A percentile compares a stretch with the other conserved stretches of the same genome.
Conservation (phyloP, 2,329 filamentous ascomycete species). For the Falciphora oryzae region DNA sequence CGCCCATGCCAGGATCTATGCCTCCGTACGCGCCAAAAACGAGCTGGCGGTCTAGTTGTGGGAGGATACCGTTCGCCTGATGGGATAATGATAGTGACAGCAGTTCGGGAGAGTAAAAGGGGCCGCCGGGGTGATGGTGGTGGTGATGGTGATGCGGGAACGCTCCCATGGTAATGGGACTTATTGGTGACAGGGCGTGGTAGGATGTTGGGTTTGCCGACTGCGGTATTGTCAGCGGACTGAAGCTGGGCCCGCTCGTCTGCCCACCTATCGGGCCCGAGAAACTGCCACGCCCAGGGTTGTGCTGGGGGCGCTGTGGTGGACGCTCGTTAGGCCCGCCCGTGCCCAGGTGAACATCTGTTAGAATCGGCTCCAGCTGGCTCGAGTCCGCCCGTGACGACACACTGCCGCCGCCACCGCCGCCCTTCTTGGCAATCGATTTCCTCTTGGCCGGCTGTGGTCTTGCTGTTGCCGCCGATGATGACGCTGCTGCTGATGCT, state of each 20-base stretch:
- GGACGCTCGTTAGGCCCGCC: slow-evolving; percentile 17
- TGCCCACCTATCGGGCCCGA: slow-evolving; percentile 36
- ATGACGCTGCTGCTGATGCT: slow-evolving; percentile 19
- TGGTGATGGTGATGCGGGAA: slow-evolving; percentile 31
- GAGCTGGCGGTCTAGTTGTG: slow-evolving; percentile 69
- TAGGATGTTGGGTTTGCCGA: slow-evolving; percentile 31
- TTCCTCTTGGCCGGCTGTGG: slow-evolving; percentile 29
- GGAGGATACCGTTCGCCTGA: slow-evolving; percentile 45
- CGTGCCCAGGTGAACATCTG: slow-evolving; percentile 25
- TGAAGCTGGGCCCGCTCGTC: slow-evolving; percentile 35
- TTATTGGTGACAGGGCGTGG: slow-evolving; percentile 46
- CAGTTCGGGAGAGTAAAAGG: slow-evolving; percentile 46
- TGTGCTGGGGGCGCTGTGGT: slow-evolving; percentile 30
- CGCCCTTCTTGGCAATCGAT: slow-evolving; percentile 30
- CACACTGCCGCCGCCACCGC: slow-evolving; percentile 20
- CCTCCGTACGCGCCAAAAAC: slow-evolving; percentile 67
- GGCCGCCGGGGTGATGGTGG: slow-evolving; percentile 26
- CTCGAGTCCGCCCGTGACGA: slow-evolving; percentile 26
- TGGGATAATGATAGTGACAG: slow-evolving; percentile 46
- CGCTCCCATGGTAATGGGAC: slow-evolving; percentile 37
- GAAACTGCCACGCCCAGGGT: slow-evolving; percentile 32
- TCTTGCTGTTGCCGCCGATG: slow-evolving; percentile 13
- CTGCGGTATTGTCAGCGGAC: slow-evolving; percentile 35
- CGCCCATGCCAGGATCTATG: slow-evolving; percentile 38
- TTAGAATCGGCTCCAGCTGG: slow-evolving; percentile 32